Evolutionary conservation across 768 basidiomycete genomes (phyloP).

Genomic region (Agrocybe pediades): DNA sequence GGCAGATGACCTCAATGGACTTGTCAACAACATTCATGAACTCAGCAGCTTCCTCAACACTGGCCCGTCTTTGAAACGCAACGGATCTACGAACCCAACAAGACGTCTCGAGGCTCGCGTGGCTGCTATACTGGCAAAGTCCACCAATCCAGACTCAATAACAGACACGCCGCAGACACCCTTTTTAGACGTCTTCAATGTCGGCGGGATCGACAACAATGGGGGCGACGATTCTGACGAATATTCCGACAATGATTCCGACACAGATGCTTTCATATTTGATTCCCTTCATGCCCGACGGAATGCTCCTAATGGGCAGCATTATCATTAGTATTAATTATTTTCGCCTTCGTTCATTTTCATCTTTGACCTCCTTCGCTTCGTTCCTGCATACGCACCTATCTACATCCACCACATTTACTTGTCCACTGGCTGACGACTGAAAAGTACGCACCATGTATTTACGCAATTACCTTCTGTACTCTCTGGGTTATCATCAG

Average conservation of each 20-base stretch:
- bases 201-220: slow-evolving; percentile 45
- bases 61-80: slow-evolving; percentile 30
- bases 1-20: slow-evolving; percentile 73
- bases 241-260: slow-evolving; percentile 49
- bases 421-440: slow-evolving; percentile 2
- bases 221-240: slow-evolving; percentile 46
- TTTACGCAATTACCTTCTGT: slow-evolving; percentile 7
- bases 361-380: slow-evolving; percentile 9
- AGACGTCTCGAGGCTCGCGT: slow-evolving; percentile 74
- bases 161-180: slow-evolving; percentile 76
- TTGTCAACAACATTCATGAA: slow-evolving; percentile 78
- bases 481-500: slow-evolving; percentile 6
- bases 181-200: slow-evolving; percentile 74
- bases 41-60: slow-evolving; percentile 75
- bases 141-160: slow-evolving; percentile 53
- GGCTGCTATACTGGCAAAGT: slow-evolving; percentile 81
- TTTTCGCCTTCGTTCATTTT: slow-evolving; percentile 12
- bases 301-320: slow-evolving; percentile 47
- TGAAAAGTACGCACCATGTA: slow-evolving; percentile 15
- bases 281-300: slow-evolving; percentile 52
- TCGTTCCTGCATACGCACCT: slow-evolving; percentile 9
- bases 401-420: slow-evolving; percentile 2
- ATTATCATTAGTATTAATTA: slow-evolving; percentile 31
- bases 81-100: slow-evolving; percentile 47
- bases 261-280: slow-evolving; percentile 63